Evolutionary conservation across 2,329 filamentous ascomycete species (phyloP).

Genomic region (Exserohilum rostratum): DNA sequence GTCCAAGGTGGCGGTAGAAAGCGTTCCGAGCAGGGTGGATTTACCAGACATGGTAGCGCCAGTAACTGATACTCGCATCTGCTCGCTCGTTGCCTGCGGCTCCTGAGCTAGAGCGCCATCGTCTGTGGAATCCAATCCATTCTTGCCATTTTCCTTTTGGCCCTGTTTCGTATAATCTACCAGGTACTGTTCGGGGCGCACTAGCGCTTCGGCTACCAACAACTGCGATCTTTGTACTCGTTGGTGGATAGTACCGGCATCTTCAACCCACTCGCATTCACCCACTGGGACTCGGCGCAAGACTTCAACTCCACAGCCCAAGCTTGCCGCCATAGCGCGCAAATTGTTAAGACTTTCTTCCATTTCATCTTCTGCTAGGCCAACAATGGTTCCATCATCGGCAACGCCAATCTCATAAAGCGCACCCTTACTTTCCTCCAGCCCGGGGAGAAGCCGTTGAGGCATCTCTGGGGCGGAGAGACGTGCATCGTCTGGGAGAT

Average conservation of each 20-base stretch:
- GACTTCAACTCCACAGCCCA: slow-evolving; percentile 85
- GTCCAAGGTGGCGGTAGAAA: slow-evolving; percentile 86
- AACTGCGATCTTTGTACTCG: slow-evolving; percentile 58
- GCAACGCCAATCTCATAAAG: slow-evolving; percentile 96
- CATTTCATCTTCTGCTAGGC: slow-evolving; percentile 87
- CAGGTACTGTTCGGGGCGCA: slow-evolving; percentile 65
- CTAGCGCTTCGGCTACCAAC: slow-evolving; percentile 87
- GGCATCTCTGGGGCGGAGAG: slow-evolving; percentile 63
- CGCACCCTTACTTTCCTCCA: slow-evolving; percentile 92
- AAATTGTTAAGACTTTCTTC: slow-evolving; percentile 87
- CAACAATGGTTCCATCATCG: slow-evolving; percentile 90
- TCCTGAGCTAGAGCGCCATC: slow-evolving; percentile 4
- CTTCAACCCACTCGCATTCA: slow-evolving; percentile 75
- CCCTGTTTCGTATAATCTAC: slow-evolving; percentile 23
- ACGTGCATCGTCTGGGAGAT: slow-evolving; percentile 72
- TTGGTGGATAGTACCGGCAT: slow-evolving; percentile 40
- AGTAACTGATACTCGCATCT: slow-evolving; percentile 84
- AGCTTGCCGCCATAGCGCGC: slow-evolving; percentile 86
- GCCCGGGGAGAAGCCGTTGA: slow-evolving; percentile 67
- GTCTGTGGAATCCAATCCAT: neutral
- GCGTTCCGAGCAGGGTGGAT: slow-evolving; percentile 84
- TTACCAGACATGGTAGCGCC: slow-evolving; percentile 92
- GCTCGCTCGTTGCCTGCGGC: slow-evolving; percentile 52
- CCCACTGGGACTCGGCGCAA: slow-evolving; percentile 84
- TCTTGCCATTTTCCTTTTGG: slow-evolving; percentile 10